Conservation (phyloP, 148 eudicot genomes). For the Limonium bicolor region DNA sequence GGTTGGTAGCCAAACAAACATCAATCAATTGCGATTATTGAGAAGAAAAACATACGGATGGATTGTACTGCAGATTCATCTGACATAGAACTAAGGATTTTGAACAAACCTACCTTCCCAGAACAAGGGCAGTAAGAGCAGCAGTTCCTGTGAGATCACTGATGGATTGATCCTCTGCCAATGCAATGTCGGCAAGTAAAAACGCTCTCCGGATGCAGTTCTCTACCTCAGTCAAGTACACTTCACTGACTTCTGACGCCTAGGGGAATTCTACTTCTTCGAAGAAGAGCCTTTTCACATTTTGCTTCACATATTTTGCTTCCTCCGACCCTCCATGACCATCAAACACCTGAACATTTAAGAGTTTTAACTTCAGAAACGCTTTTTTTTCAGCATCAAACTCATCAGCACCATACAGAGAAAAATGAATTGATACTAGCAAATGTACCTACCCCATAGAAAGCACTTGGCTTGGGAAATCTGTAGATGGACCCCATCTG, state of each 20-base stretch:
- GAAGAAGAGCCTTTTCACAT: slow-evolving; percentile 33
- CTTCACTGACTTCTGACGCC: not conserved
- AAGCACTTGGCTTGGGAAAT: slow-evolving; percentile 39
- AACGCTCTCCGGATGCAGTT: slow-evolving; percentile 21
- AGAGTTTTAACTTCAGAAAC: not conserved
- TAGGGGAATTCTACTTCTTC: slow-evolving; percentile 34
- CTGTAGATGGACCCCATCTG: slow-evolving; percentile 33
- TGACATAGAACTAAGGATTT: too few species aligned
- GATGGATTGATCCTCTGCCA: slow-evolving; percentile 27
- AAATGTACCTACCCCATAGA: slow-evolving; percentile 23
- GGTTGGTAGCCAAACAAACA: too few species aligned
- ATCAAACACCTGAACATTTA: slow-evolving; percentile 21
- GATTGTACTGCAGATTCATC: too few species aligned
- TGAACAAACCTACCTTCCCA: slow-evolving; percentile 15
- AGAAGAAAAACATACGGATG: too few species aligned
- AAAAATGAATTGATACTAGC: not conserved
- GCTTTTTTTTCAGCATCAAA: too few species aligned
- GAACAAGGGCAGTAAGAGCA: slow-evolving; percentile 39
- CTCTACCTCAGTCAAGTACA: slow-evolving; percentile 9
- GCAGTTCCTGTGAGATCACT: slow-evolving; percentile 37
- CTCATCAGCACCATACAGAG: not conserved
- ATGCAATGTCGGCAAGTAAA: slow-evolving; percentile 27
- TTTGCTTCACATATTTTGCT: slow-evolving; percentile 24
- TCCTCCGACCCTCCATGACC: slow-evolving; percentile 59
- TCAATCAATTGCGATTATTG: too few species aligned